Conservation (phyloP, 352 stramenopile genomes). For the Phytophthora parvispora region DNA sequence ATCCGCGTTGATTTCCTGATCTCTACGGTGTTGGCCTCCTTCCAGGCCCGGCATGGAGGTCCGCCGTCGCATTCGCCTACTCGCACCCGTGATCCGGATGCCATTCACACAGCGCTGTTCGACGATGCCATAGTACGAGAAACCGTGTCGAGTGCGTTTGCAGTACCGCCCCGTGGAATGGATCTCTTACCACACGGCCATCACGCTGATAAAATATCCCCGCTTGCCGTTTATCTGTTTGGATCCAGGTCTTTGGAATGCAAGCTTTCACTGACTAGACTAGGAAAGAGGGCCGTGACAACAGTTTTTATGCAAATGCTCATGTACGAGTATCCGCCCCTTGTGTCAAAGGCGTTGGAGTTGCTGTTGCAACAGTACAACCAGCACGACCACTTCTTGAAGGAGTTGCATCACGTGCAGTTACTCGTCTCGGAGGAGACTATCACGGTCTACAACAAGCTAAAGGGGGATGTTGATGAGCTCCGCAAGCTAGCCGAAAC, state of each 20-base stretch:
- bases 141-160: slow-evolving; percentile 23
- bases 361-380: slow-evolving; percentile 80
- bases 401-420: slow-evolving; percentile 70
- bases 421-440: slow-evolving; percentile 70
- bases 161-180: slow-evolving; percentile 16
- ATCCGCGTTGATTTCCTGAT: slow-evolving; percentile 76
- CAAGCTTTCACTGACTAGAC: slow-evolving; percentile 60
- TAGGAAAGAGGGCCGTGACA: slow-evolving; percentile 53
- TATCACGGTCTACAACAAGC: slow-evolving; percentile 70
- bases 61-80: slow-evolving; percentile 25
- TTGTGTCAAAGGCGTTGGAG: slow-evolving; percentile 80
- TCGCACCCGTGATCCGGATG: slow-evolving; percentile 28
- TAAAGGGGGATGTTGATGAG: slow-evolving; percentile 77
- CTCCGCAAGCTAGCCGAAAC: slow-evolving; percentile 72
- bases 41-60: slow-evolving; percentile 43
- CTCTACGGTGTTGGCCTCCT: slow-evolving; percentile 60
- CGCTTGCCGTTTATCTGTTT: slow-evolving; percentile 59
- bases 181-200: slow-evolving; percentile 29
- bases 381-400: slow-evolving; percentile 77
- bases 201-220: slow-evolving; percentile 51
- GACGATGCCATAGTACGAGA: slow-evolving; percentile 32
- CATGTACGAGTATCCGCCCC: slow-evolving; percentile 82
- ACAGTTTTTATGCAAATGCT: slow-evolving; percentile 84
- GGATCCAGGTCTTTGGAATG: slow-evolving; percentile 62
- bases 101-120: slow-evolving; percentile 33